Percentiles rank a stretch among this genome's conserved stretches.
These are phyloP conservation scores for Solanum infundibuliforme DNA, from an alignment of 257 asterid species.

Conservation along the genomic window DNA sequence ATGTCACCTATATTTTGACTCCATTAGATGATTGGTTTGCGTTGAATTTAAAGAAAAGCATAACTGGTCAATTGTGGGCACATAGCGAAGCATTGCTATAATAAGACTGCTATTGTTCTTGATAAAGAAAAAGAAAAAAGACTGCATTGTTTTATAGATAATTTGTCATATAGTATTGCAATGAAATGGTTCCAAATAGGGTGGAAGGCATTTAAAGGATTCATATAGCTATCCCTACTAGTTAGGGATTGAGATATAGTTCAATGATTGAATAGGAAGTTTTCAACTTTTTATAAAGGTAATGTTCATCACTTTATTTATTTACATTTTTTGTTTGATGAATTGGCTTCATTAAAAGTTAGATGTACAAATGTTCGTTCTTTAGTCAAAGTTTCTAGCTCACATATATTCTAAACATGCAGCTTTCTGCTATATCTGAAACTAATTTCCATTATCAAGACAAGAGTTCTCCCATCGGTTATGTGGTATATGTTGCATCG, in stretches of 20 bases:
- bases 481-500: slow-evolving; percentile 57
- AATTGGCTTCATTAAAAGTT: background rate
- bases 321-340: background rate
- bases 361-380: background rate
- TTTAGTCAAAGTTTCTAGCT: background rate
- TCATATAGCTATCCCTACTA: background rate
- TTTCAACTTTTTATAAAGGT: background rate
- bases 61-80: background rate
- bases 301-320: background rate
- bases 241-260: background rate
- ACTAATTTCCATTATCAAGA: slow-evolving; percentile 87
- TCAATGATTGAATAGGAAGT: background rate
- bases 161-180: background rate
- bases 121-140: too few relatives aligned
- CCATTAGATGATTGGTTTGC: background rate
- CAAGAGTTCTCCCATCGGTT: slow-evolving; percentile 70
- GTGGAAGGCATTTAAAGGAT: background rate
- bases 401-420: slow-evolving; percentile 16
- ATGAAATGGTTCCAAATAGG: background rate
- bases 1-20: background rate
- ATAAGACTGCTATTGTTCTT: background rate
- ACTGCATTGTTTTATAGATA: background rate
- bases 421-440: slow-evolving; percentile 87
- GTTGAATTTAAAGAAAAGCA: background rate
- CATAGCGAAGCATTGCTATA: background rate